phyloP scores from a whole-genome alignment of 352 stramenopile species.

The Ochromonadaceae sp. region DNA sequence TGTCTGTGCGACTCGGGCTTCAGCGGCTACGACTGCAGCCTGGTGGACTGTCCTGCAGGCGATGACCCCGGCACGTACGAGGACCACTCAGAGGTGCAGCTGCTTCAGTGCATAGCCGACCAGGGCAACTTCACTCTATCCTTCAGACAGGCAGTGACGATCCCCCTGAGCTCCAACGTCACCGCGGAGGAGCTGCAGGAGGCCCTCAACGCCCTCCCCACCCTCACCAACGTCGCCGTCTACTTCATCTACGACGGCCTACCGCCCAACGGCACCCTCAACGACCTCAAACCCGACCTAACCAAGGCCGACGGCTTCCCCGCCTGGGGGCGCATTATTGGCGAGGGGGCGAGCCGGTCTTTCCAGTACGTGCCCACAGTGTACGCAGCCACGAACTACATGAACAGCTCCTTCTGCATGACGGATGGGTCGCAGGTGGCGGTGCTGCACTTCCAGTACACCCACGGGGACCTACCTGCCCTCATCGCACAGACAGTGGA shows the following conservation, averaged over 20 bases:
- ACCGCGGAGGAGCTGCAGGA: constrained; percentile 36
- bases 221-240: constrained; percentile 40
- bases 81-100: constrained; percentile 57
- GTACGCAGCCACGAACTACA: constrained; percentile 11
- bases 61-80: constrained; percentile 62
- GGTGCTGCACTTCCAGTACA: neutral
- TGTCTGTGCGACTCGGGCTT: constrained; percentile 74
- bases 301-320: constrained; percentile 19
- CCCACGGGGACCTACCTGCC: constrained; percentile 5
- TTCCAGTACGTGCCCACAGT: constrained; percentile 23
- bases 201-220: constrained; percentile 43
- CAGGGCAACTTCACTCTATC: constrained; percentile 52
- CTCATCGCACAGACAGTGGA: neutral
- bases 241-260: constrained; percentile 31
- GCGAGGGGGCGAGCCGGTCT: neutral
- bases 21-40: constrained; percentile 56
- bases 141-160: constrained; percentile 35
- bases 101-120: constrained; percentile 42
- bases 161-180: constrained; percentile 41
- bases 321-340: constrained; percentile 18
- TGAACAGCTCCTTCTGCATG: neutral
- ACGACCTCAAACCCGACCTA: constrained; percentile 26
- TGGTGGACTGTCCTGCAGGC: constrained; percentile 36
- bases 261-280: constrained; percentile 26
- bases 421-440: neutral